Evolutionary conservation across 1,284 basidiomycete species (phyloP).

Genomic region (Fomes fomentarius): DNA sequence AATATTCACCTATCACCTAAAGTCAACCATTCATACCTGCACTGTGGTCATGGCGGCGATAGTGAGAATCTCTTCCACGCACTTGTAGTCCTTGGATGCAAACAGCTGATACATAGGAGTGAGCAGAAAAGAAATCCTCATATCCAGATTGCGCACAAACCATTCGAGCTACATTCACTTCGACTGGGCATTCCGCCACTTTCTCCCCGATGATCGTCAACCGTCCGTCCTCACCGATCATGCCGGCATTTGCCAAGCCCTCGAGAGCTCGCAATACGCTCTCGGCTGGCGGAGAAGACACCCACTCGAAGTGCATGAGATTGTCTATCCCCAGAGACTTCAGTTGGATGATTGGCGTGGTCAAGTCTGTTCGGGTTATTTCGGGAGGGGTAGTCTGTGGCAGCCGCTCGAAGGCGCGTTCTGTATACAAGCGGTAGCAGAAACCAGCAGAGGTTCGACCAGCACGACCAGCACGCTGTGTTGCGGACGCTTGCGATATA

Average conservation of each 20-base stretch:
- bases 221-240: conserved; percentile 72
- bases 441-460: conserved; percentile 90
- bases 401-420: conserved; percentile 59
- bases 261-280: conserved; percentile 86
- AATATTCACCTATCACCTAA: too few relatives aligned
- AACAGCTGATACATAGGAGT: conserved; percentile 63
- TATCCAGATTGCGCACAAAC: conserved; percentile 37
- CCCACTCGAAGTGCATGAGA: conserved; percentile 95
- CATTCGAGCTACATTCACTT: conserved; percentile 78
- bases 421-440: conserved; percentile 92
- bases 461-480: conserved; percentile 88
- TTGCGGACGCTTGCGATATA: conserved; percentile 82
- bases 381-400: conserved; percentile 82
- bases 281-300: conserved; percentile 87
- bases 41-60: conserved; percentile 96
- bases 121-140: conserved; percentile 22
- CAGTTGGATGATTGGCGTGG: conserved; percentile 87
- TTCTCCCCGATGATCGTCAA: conserved; percentile 69
- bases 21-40: conserved; percentile 52
- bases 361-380: conserved; percentile 87
- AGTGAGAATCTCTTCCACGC: conserved; percentile 92
- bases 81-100: conserved; percentile 80
- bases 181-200: conserved; percentile 79
- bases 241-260: conserved; percentile 65
- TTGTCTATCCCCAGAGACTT: conserved; percentile 96